Percentiles rank a stretch among this genome's conserved stretches.
Conservation (phyloP, 2,329 filamentous ascomycete genomes). For the Penicillium janthinellum region DNA sequence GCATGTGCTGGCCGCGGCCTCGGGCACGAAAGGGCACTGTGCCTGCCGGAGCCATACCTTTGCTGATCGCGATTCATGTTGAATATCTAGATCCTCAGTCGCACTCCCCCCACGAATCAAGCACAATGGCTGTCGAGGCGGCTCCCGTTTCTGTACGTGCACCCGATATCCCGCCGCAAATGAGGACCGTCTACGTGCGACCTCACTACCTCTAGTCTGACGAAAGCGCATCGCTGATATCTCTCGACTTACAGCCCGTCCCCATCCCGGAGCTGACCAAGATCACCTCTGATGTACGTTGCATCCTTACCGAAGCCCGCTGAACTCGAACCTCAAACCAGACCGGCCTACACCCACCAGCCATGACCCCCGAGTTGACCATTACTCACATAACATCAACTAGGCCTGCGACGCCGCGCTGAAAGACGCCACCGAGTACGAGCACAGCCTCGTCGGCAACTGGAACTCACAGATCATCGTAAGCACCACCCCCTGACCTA, state of each 20-base stretch:
- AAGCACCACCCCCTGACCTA: slow-evolving; percentile 39
- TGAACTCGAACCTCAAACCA: background rate
- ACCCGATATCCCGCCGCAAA: background rate
- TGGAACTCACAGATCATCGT: slow-evolving; percentile 97
- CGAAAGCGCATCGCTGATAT: background rate
- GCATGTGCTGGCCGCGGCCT: slow-evolving; percentile 10
- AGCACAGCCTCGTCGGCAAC: slow-evolving; percentile 77
- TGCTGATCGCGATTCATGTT: background rate
- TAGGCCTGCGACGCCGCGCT: slow-evolving; percentile 84
- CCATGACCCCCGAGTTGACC: background rate
- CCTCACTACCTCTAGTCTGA: background rate
- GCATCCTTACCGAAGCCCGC: background rate
- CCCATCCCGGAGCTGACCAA: slow-evolving; percentile 76
- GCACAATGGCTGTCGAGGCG: slow-evolving; percentile 37
- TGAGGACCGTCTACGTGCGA: background rate
- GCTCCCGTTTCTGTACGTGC: slow-evolving; percentile 31
- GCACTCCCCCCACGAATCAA: background rate
- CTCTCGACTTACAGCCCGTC: slow-evolving; percentile 61
- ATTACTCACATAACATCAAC: slow-evolving; percentile 10
- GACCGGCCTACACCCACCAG: slow-evolving; percentile 5
- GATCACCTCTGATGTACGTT: slow-evolving; percentile 77
- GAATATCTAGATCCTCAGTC: background rate
- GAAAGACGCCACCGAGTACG: slow-evolving; percentile 74
- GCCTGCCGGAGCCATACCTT: background rate
- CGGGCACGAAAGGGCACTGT: slow-evolving; percentile 15